Evolutionary conservation across 805 yeast genomes (phyloP).

Genomic region (Crinitomyces ghanaensis): DNA sequence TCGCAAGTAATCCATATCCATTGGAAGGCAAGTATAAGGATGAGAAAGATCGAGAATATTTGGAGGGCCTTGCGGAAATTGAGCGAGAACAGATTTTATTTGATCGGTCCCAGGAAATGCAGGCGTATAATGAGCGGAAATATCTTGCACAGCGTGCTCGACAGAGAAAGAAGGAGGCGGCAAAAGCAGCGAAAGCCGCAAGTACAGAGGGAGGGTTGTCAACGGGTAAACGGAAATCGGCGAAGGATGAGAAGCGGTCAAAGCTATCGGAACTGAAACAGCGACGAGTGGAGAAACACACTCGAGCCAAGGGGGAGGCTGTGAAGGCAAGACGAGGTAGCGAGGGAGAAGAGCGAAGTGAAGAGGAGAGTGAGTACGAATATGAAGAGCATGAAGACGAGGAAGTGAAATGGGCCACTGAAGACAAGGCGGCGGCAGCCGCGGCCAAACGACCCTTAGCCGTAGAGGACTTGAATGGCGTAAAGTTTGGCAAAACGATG

Average conservation of each 20-base stretch:
- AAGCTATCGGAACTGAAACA: constrained; percentile 63
- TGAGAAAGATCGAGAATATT: constrained; percentile 56
- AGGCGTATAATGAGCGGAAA: constrained; percentile 72
- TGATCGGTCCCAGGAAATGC: constrained; percentile 88
- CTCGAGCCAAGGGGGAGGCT: constrained; percentile 9
- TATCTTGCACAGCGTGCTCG: constrained; percentile 72
- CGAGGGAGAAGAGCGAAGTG: constrained; percentile 26
- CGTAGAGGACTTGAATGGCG: constrained; percentile 54
- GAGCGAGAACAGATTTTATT: constrained; percentile 84
- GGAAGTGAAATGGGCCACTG: constrained; percentile 40
- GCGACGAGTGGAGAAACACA: constrained; percentile 51
- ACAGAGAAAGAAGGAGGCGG: constrained; percentile 23
- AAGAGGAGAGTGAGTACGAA: constrained; percentile 28
- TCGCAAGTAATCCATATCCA: constrained; percentile 67
- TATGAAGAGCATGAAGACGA: constrained; percentile 33
- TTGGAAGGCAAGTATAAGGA: constrained; percentile 83
- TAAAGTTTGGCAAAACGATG: constrained; percentile 67
- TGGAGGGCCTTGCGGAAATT: constrained; percentile 73
- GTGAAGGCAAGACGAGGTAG: constrained; percentile 8
- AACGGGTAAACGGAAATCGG: constrained; percentile 20
- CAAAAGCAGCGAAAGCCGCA: constrained; percentile 9
- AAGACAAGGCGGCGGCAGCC: constrained; percentile 25
- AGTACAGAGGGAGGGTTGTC: constrained; percentile 2
- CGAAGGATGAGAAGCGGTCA: constrained; percentile 35
- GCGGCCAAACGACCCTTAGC: constrained; percentile 35